phyloP scores from a whole-genome alignment of 345 rosid genomes.

The Psidium guajava region DNA sequence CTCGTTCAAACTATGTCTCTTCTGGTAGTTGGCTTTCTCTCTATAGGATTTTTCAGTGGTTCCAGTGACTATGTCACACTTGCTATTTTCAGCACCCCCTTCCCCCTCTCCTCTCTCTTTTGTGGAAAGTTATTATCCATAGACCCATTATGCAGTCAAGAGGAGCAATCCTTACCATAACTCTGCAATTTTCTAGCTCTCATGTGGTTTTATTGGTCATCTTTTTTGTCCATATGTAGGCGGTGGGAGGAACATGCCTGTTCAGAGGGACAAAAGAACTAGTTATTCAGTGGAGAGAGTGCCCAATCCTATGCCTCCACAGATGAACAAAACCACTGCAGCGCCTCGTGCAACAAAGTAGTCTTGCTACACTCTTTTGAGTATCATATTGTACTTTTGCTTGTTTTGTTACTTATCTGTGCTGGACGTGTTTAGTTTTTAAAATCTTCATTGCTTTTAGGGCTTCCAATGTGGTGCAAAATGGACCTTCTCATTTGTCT shows the following conservation, averaged over 20 bases:
- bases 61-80: background rate
- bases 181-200: background rate
- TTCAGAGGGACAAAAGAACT: constrained; percentile 50
- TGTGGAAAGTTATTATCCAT: background rate
- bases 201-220: background rate
- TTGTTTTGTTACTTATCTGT: background rate
- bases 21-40: constrained; percentile 18
- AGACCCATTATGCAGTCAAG: background rate
- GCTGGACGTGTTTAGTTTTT: background rate
- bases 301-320: constrained; percentile 10
- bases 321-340: constrained; percentile 24
- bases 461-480: constrained; percentile 11
- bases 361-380: background rate
- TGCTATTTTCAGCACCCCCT: too few relatives aligned
- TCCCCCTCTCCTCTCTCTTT: background rate
- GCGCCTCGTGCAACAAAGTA: constrained; percentile 36
- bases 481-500: constrained; percentile 24
- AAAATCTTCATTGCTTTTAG: constrained; percentile 16
- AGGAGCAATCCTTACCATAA: background rate
- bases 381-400: background rate
- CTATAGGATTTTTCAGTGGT: background rate
- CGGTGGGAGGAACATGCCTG: constrained; percentile 33
- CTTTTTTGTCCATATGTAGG: constrained; percentile 21
- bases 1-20: constrained; percentile 21
- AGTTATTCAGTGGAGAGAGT: constrained; percentile 24